phyloP scores from a whole-genome alignment of 192 early-diverging fungal genomes.

The Coemansia sp. region DNA sequence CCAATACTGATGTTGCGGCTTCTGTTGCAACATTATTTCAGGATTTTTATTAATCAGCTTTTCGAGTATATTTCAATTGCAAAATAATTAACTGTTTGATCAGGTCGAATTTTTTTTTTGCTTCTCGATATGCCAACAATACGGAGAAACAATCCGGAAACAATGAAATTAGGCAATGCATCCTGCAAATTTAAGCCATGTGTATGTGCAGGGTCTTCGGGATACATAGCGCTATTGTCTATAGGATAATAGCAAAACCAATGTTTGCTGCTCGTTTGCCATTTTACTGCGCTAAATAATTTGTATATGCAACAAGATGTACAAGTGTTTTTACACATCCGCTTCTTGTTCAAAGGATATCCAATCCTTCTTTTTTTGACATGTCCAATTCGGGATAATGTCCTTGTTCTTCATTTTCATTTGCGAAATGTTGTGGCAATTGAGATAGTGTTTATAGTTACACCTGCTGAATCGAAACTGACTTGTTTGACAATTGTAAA shows the following conservation, averaged over 20 bases:
- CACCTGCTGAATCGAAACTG: neutral
- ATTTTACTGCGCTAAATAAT: neutral
- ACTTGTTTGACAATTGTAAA: neutral
- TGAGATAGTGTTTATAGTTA: neutral
- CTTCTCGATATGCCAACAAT: neutral
- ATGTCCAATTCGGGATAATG: neutral
- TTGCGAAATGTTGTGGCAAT: neutral
- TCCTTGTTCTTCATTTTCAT: neutral
- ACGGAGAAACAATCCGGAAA: neutral
- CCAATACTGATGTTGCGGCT: too few relatives aligned
- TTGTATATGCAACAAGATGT: neutral
- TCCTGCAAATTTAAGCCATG: conserved; percentile 42
- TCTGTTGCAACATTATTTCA: too few relatives aligned
- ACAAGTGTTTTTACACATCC: neutral
- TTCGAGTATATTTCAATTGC: too few relatives aligned
- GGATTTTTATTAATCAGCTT: too few relatives aligned
- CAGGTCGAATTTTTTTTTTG: conserved; percentile 6
- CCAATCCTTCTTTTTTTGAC: neutral
- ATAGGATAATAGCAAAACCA: neutral
- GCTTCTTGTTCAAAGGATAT: neutral
- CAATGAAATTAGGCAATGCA: conserved; percentile 9
- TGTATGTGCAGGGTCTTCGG: conserved; percentile 4
- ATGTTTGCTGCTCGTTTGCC: neutral
- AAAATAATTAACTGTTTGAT: too few relatives aligned
- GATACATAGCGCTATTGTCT: conserved; percentile 9